A percentile compares a stretch with the other conserved stretches of the same genome.
Conservation (phyloP, 306 rosid genomes). For the Coriaria nepalensis region DNA sequence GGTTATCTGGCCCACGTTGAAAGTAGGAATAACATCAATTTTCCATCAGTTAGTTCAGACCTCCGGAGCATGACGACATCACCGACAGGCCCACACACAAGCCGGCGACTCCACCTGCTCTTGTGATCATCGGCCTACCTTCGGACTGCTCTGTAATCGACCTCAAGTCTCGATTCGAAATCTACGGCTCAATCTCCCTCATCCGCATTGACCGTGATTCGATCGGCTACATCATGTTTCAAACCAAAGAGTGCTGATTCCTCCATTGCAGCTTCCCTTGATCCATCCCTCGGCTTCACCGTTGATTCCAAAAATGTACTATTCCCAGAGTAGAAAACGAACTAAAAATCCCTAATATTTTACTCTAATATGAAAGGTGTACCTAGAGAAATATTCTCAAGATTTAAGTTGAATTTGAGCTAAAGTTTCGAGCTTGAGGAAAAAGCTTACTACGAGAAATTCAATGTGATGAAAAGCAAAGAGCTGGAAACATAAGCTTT, state of each 20-base stretch:
- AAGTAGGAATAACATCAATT: too few relatives aligned
- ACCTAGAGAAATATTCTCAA: too few relatives aligned
- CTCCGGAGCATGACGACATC: constrained; percentile 7
- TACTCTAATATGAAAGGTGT: too few relatives aligned
- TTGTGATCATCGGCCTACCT: constrained; percentile 60
- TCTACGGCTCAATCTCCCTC: constrained; percentile 80
- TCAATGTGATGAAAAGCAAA: too few relatives aligned
- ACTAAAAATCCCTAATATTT: too few relatives aligned
- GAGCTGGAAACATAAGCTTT: too few relatives aligned
- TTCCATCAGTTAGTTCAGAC: neutral
- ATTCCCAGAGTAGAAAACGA: neutral
- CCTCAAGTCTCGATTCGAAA: constrained; percentile 86
- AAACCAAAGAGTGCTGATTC: constrained; percentile 61
- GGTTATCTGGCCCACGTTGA: too few relatives aligned
- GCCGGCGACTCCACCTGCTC: constrained; percentile 65
- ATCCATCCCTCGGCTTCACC: constrained; percentile 61
- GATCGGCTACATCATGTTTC: constrained; percentile 53
- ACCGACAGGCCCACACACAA: constrained; percentile 28
- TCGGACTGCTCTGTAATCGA: constrained; percentile 72
- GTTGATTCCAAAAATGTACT: constrained; percentile 52
- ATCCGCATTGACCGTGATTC: constrained; percentile 82
- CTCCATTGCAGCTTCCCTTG: constrained; percentile 61
- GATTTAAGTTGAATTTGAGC: too few relatives aligned
- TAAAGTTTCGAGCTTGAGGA: too few relatives aligned
- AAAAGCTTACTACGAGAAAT: neutral